Evolutionary conservation across 257 asterid genomes (phyloP), one percentile per base, ranked within the genome.

Genomic region (Scutellaria galericulata): DNA sequence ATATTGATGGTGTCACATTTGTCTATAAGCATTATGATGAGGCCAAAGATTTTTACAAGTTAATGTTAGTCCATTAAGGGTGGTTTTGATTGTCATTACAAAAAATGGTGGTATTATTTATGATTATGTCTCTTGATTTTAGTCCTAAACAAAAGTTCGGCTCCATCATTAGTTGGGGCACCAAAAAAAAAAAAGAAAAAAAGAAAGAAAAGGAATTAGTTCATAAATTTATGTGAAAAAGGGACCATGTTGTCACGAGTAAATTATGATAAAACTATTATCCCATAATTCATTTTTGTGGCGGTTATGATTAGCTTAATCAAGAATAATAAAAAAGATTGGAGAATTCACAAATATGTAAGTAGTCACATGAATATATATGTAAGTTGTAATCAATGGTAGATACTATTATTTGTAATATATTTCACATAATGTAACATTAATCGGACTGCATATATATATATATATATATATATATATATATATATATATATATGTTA

Each of bases 81-180:
- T 68, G 72, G 70, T 75, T 75, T 47, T 44, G 78, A 39, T 48
- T 39, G 69, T 61, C 81, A 72, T 80, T 66, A 67, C 41, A 50
- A 61, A 56, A 67, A 22, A 53, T 64, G 64, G 69, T 80, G 79
- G 61, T 14, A 61, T 42, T 48, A 5, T 61, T 51, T 72, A 76
- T 80, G 81, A 80, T 80, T 80, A 51, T 80, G 84, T 80, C 69
- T 80, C 74, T 59, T 67, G 77, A 72, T 72, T 60, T 47, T 40
- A 11, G 39, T 10, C 48, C 41, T 31, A 22, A 9, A 51, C 48
- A 57, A 69, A 69, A 45, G 58, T 55, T 62, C 2, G 15, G 12
- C 53, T 40, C 55, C 48, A 52, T 54, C 65, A 22, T 24, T 47
- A 52, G 35, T 35, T 35, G n/a, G n/a, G n/a, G n/a, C 64, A 1